A percentile compares a stretch with the other conserved stretches of the same genome.
Conservation (phyloP, 305 asterid species). For the Ajuga reptans region DNA sequence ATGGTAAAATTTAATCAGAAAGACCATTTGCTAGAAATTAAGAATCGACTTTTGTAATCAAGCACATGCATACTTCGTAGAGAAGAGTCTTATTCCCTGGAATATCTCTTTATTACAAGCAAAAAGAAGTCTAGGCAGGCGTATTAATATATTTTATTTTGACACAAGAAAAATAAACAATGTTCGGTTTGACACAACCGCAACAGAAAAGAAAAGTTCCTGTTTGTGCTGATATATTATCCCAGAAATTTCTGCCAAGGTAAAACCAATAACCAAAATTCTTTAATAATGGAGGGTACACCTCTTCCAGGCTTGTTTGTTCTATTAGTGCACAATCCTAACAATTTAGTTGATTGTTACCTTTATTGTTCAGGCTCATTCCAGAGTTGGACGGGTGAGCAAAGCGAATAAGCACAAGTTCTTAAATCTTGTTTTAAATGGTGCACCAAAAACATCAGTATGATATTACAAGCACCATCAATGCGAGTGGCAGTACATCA, state of each 20-base stretch:
- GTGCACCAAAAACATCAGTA: background rate
- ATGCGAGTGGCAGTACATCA: background rate
- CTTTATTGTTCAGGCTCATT: background rate
- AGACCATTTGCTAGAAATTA: background rate
- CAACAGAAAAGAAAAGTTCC: background rate
- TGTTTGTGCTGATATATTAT: background rate
- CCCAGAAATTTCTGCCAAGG: background rate
- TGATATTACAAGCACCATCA: background rate
- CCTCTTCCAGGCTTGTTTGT: background rate
- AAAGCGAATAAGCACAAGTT: background rate
- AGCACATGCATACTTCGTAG: background rate
- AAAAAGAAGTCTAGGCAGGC: background rate
- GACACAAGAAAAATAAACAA: no score
- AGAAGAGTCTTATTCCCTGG: background rate
- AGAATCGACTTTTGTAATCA: background rate
- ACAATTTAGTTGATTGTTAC: background rate
- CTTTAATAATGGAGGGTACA: background rate
- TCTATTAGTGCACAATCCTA: background rate
- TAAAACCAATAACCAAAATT: background rate
- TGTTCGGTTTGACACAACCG: background rate
- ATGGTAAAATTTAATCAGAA: conserved; percentile 13
- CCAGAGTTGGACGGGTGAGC: background rate
- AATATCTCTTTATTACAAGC: background rate
- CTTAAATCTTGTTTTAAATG: background rate
- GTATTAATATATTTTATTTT: background rate